A percentile compares a stretch with the other conserved stretches of the same genome.
Evolutionary conservation across 805 yeast genomes (phyloP).

Genomic region (Dipodascus geniculatus): DNA sequence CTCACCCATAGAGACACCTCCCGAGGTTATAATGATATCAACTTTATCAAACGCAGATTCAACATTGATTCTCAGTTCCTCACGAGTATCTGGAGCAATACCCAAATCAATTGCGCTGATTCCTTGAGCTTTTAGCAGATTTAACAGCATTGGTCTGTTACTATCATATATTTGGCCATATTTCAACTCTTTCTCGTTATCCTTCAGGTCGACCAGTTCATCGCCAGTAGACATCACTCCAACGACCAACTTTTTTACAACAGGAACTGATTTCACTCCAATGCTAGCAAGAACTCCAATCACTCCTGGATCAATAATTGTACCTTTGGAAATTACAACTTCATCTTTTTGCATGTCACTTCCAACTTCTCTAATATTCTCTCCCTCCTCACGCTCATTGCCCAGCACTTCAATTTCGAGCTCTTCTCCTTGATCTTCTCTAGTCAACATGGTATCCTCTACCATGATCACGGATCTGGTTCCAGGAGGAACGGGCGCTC

Average conservation of each 20-base stretch:
- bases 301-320: conserved; percentile 33
- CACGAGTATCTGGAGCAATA: conserved; percentile 34
- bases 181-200: conserved; percentile 8
- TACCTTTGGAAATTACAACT: conserved; percentile 28
- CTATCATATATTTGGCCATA: conserved; percentile 41
- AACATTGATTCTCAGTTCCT: conserved; percentile 20
- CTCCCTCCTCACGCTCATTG: conserved; percentile 28
- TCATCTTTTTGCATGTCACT: conserved; percentile 35
- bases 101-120: conserved; percentile 37
- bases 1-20: conserved; percentile 54
- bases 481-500: conserved; percentile 46
- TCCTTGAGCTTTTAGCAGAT: conserved; percentile 27
- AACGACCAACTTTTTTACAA: conserved; percentile 31
- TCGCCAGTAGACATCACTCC: conserved; percentile 44
- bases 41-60: conserved; percentile 22
- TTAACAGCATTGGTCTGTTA: conserved; percentile 36
- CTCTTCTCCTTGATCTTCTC: conserved; percentile 34
- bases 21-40: conserved; percentile 39
- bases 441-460: conserved; percentile 35
- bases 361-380: conserved; percentile 38
- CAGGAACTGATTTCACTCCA: conserved; percentile 30
- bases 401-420: conserved; percentile 31
- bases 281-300: conserved; percentile 38
- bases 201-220: conserved; percentile 31
- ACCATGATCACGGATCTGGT: conserved; percentile 44